phyloP scores from a whole-genome alignment of 2,329 filamentous ascomycete species.

The Diaporthe velutina region DNA sequence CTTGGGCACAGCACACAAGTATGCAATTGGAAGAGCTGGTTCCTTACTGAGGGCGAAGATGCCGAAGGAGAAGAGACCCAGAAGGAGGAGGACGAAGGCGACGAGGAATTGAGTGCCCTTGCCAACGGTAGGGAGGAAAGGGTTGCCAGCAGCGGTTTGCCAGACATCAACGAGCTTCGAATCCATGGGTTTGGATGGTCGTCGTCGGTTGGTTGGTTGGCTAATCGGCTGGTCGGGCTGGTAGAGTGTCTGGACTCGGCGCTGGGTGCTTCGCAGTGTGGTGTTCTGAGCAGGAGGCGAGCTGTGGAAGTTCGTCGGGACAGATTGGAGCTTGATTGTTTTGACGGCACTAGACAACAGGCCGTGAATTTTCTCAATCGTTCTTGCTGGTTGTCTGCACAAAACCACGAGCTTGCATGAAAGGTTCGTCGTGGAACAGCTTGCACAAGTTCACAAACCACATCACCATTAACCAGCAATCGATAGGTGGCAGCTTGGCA shows the following conservation, averaged over 20 bases:
- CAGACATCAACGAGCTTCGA: conserved; percentile 89
- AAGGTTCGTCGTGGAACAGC: neutral
- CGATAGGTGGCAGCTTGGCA: conserved; percentile 30
- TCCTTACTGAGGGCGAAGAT: conserved; percentile 87
- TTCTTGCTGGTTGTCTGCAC: neutral
- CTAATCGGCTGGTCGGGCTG: neutral
- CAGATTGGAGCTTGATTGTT: neutral
- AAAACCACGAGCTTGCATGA: conserved; percentile 2
- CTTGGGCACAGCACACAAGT: neutral
- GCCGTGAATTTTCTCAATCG: neutral
- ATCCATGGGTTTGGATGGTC: conserved; percentile 68
- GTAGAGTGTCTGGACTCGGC: neutral
- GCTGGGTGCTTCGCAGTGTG: neutral
- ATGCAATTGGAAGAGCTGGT: neutral
- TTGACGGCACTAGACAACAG: neutral
- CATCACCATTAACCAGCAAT: conserved; percentile 19
- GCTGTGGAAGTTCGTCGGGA: neutral
- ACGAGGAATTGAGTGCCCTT: conserved; percentile 89
- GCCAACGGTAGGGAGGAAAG: conserved; percentile 82
- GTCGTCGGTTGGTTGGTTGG: conserved; percentile 7
- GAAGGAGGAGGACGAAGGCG: conserved; percentile 80
- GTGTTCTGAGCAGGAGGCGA: neutral
- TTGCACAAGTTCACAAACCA: conserved; percentile 2
- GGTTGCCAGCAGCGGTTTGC: conserved; percentile 90
- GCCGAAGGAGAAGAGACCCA: conserved; percentile 80